Evolutionary conservation across 192 early-diverging fungal species (phyloP).

Genomic region (Entrophospora sp.): DNA sequence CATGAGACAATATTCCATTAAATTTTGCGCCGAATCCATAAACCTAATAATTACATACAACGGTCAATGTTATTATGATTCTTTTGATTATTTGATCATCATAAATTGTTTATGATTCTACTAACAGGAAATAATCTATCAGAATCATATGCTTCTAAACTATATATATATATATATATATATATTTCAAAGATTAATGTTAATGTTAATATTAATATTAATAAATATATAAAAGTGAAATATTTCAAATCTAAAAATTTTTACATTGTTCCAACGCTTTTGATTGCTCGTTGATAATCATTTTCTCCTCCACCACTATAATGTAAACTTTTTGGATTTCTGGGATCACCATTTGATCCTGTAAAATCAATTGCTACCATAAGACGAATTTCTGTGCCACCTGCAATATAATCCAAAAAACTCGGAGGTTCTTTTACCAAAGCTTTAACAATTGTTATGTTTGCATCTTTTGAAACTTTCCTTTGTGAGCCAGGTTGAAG

Average conservation of each 20-base stretch:
- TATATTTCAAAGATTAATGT: too few relatives aligned
- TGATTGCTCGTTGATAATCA: constrained; percentile 42
- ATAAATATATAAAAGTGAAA: not conserved
- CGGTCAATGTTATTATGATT: not conserved
- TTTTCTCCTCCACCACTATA: constrained; percentile 32
- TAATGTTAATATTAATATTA: not conserved
- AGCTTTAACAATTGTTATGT: too few relatives aligned
- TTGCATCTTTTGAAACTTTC: too few relatives aligned
- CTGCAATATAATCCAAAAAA: constrained; percentile 45
- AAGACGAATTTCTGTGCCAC: constrained; percentile 34
- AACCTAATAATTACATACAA: constrained; percentile 2
- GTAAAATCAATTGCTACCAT: constrained; percentile 48
- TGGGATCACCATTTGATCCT: constrained; percentile 41
- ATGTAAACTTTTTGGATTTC: constrained; percentile 37
- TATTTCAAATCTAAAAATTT: not conserved
- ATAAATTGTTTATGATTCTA: too few relatives aligned
- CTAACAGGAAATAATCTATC: constrained; percentile 41
- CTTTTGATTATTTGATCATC: not conserved
- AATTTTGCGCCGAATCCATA: constrained; percentile 47
- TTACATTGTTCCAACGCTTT: constrained; percentile 32
- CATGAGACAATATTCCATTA: constrained; percentile 31
- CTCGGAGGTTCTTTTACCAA: too few relatives aligned
- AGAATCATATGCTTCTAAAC: constrained; percentile 38
- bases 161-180: not conserved
- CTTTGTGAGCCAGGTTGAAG: too few relatives aligned